These are phyloP conservation scores for Podospora pseudopauciseta DNA, from an alignment of 495 filamentous ascomycete genomes.

Conservation along the genomic window DNA sequence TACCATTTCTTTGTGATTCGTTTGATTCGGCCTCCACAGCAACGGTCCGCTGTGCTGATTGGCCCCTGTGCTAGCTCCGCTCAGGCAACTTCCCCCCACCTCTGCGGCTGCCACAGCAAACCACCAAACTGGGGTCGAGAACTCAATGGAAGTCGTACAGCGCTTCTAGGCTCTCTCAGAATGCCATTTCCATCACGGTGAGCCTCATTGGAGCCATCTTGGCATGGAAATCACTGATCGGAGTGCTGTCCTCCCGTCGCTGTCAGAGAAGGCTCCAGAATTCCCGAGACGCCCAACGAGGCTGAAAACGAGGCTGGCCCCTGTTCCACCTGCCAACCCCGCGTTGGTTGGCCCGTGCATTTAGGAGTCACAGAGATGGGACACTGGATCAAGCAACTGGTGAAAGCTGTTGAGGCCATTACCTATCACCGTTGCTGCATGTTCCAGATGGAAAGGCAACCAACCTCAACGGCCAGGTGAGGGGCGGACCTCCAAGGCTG, in stretches of 20 bases:
- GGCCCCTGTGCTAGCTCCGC: conserved; percentile 18
- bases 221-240: neutral
- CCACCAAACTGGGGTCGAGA: conserved; percentile 1
- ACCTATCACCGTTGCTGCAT: neutral
- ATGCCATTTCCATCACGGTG: neutral
- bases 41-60: conserved; percentile 24
- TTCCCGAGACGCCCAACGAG: conserved; percentile 20
- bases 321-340: conserved; percentile 13
- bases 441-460: neutral
- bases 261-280: conserved; percentile 25
- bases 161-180: conserved; percentile 13
- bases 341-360: conserved; percentile 7
- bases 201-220: neutral
- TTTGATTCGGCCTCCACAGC: conserved; percentile 31
- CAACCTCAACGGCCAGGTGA: neutral
- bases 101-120: conserved; percentile 25
- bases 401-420: neutral
- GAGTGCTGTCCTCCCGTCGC: neutral
- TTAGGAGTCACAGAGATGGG: neutral
- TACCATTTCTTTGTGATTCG: conserved; percentile 33
- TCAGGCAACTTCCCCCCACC: conserved; percentile 21
- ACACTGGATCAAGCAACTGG: neutral
- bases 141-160: conserved; percentile 6
- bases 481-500: neutral
- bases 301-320: conserved; percentile 34